phyloP scores from a whole-genome alignment of 148 eudicot species.

The Silene latifolia region DNA sequence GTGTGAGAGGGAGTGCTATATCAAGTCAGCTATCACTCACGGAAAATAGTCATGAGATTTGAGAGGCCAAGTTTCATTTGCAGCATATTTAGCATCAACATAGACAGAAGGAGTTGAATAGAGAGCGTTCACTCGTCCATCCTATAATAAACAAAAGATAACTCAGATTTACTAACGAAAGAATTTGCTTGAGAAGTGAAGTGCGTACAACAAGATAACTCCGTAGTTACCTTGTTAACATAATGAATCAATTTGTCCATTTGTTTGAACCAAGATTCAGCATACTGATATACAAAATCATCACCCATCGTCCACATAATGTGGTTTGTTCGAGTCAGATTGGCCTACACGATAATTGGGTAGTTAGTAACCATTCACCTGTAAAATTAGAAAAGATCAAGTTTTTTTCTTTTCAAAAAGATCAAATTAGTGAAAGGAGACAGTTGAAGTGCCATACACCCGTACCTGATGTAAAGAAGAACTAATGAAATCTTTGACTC shows the following conservation, averaged over 20 bases:
- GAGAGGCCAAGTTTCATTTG: conserved; percentile 68
- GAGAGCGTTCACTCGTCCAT: conserved; percentile 80
- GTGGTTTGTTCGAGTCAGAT: conserved; percentile 75
- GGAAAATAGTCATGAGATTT: conserved; percentile 85
- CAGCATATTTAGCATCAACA: conserved; percentile 74
- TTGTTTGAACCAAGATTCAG: conserved; percentile 92
- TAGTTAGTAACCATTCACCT: not conserved
- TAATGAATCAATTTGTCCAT: conserved; percentile 90
- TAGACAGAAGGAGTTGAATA: conserved; percentile 91
- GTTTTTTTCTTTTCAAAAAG: not conserved
- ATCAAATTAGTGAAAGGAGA: not conserved
- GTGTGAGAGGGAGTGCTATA: not conserved
- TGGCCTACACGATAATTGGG: conserved; percentile 42
- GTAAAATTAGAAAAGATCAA: not conserved
- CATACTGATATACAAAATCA: conserved; percentile 83
- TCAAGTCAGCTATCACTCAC: conserved; percentile 37
- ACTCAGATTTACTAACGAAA: not conserved
- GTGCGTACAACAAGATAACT: not conserved
- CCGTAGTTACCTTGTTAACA: conserved; percentile 59
- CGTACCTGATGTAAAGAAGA: conserved; percentile 67
- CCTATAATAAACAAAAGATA: conserved; percentile 40
- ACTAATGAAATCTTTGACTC: conserved; percentile 62
- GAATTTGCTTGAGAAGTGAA: not conserved
- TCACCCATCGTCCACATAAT: conserved; percentile 99
- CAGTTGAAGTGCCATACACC: not conserved